Evolutionary conservation across 2,329 filamentous ascomycete species (phyloP).

Genomic region (Pseudogymnoascus sp.): DNA sequence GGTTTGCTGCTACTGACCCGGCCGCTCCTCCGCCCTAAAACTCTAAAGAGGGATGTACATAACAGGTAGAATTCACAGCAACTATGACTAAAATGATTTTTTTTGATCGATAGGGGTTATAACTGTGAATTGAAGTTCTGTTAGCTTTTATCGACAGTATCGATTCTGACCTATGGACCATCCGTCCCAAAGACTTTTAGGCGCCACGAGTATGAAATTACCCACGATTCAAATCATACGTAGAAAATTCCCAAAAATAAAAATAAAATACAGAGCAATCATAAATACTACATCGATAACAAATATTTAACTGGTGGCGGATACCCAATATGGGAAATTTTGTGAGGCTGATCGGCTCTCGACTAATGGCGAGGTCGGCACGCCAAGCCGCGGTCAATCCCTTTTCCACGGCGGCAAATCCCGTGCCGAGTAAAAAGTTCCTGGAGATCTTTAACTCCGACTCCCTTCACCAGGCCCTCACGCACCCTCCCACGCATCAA

Average conservation of each 20-base stretch:
- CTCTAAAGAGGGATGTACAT: no score
- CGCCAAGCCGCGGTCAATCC: not conserved
- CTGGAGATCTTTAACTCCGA: conserved; percentile 4
- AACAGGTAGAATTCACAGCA: not conserved
- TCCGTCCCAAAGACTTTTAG: not conserved
- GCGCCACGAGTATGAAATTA: not conserved
- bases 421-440: conserved; percentile 10
- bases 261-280: not conserved
- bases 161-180: not conserved
- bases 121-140: not conserved
- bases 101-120: no score
- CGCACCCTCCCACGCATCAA: not conserved
- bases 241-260: not conserved
- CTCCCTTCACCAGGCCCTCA: not conserved
- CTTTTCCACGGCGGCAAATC: conserved; percentile 5
- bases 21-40: not conserved
- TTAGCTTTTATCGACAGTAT: not conserved
- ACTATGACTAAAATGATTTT: not conserved
- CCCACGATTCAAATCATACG: not conserved
- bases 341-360: not conserved
- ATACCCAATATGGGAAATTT: not conserved
- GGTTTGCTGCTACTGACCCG: not conserved
- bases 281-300: not conserved
- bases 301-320: not conserved
- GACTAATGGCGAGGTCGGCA: not conserved